phyloP scores from a whole-genome alignment of 1,139 yeast genomes.

The Suhomyces guaymorum region DNA sequence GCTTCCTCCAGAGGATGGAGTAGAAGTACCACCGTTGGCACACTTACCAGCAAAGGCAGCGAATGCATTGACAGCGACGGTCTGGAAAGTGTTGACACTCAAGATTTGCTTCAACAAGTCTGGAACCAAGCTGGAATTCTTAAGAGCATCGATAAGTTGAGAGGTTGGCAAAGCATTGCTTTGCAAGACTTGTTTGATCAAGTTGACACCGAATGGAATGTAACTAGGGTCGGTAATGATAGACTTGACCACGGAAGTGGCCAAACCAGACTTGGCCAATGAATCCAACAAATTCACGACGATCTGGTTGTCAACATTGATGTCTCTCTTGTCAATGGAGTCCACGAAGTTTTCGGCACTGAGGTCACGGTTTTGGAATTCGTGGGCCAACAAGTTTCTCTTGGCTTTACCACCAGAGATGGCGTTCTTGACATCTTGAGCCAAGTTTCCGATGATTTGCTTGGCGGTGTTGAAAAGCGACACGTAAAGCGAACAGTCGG shows the following conservation, averaged over 20 bases:
- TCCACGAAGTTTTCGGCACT: slow-evolving; percentile 9
- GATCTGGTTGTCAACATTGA: slow-evolving; percentile 23
- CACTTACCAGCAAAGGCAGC: slow-evolving; percentile 48
- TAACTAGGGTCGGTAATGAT: slow-evolving; percentile 42
- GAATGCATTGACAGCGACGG: slow-evolving; percentile 43
- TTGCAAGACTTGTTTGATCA: slow-evolving; percentile 33
- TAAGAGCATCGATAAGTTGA: slow-evolving; percentile 34
- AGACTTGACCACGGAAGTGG: slow-evolving; percentile 42
- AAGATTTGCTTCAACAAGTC: slow-evolving; percentile 39
- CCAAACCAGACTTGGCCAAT: slow-evolving; percentile 45
- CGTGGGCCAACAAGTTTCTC: slow-evolving; percentile 20
- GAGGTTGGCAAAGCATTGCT: slow-evolving; percentile 32
- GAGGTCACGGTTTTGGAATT: slow-evolving; percentile 7
- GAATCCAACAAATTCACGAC: slow-evolving; percentile 44
- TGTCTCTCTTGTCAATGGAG: slow-evolving; percentile 25
- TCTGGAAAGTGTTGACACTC: slow-evolving; percentile 35
- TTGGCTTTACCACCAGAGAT: slow-evolving; percentile 24
- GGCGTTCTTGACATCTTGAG: slow-evolving; percentile 29
- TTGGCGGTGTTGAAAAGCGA: slow-evolving; percentile 38
- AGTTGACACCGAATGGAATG: slow-evolving; percentile 39
- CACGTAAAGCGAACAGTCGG: slow-evolving; percentile 45
- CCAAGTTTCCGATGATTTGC: slow-evolving; percentile 30
- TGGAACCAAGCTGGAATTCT: slow-evolving; percentile 38
- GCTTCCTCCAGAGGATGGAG: slow-evolving; percentile 11
- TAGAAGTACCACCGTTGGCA: slow-evolving; percentile 15